These are phyloP conservation scores for Melanogaster broomeanus DNA, from an alignment of 768 basidiomycete genomes.

Conservation along the genomic window DNA sequence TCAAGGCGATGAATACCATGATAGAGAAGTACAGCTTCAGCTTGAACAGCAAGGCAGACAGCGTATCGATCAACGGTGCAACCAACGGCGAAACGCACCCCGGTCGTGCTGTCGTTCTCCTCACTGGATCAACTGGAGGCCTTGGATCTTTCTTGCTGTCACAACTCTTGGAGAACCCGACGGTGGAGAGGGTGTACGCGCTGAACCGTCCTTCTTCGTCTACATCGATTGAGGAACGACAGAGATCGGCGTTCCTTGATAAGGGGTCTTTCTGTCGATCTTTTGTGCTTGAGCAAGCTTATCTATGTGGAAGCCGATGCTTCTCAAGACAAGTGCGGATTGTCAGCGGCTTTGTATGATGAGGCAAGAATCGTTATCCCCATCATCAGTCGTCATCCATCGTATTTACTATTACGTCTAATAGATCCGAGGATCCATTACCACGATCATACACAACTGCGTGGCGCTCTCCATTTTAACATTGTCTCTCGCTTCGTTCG, in stretches of 20 bases:
- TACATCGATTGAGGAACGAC: slow-evolving; percentile 23
- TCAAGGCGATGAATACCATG: slow-evolving; percentile 35
- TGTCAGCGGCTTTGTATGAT: slow-evolving; percentile 24
- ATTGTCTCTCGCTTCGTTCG: slow-evolving; percentile 37
- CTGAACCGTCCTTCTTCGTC: slow-evolving; percentile 29
- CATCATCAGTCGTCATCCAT: background rate
- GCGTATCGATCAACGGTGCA: slow-evolving; percentile 33
- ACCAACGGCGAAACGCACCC: slow-evolving; percentile 10
- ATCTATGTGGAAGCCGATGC: slow-evolving; percentile 40
- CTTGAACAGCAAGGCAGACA: slow-evolving; percentile 8
- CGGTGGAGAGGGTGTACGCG: slow-evolving; percentile 31
- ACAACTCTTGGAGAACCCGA: slow-evolving; percentile 21
- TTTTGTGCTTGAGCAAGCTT: slow-evolving; percentile 34
- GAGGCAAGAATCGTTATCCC: slow-evolving; percentile 28
- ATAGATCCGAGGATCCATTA: slow-evolving; percentile 23
- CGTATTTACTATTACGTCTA: background rate
- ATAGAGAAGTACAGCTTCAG: slow-evolving; percentile 40
- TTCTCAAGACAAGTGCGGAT: slow-evolving; percentile 28
- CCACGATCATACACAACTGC: slow-evolving; percentile 38
- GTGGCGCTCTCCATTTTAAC: slow-evolving; percentile 44
- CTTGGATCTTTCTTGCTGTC: slow-evolving; percentile 40
- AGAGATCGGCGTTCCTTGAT: slow-evolving; percentile 34
- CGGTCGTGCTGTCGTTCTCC: background rate
- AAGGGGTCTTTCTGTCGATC: slow-evolving; percentile 29
- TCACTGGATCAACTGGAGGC: slow-evolving; percentile 47